Base-by-base conservation (phyloP, 768 basidiomycete species). In the Xanthoconium stramineum region DNA sequence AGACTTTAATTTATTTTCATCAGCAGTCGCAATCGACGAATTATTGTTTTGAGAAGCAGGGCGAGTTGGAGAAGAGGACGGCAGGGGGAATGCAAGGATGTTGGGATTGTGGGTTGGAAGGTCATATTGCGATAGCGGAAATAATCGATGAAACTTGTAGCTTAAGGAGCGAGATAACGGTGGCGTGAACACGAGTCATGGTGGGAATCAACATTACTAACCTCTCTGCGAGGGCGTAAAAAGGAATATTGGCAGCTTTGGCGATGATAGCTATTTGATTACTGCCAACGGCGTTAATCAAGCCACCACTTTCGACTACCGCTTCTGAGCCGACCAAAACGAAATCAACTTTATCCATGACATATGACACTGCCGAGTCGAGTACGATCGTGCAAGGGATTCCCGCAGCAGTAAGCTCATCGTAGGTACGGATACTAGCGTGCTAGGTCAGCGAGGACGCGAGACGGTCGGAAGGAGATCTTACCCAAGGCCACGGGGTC, bases 201-300 rank as follows among this genome's bases (percentile, higher is more conserved):
- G 51, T 55, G 61, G 57, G 54, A 61, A 57, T 47, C 69, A 65
- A 39, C n/a, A 56, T 61, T 44, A 65, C 69, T 47, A 57, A 88
- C 89, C 91, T 94, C 76, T 95, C 94, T 30, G 94, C 93, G 36
- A 94, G 80, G 49, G 92, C 95, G 74, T 98, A 98, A 71, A 98
- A 94, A 5, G 97, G 96, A 71, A 96, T 97, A 66, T 92, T 91
- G 54, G 89, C 83, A 38, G 92, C 89, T 71, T 93, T 92, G 51
- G 97, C 96, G 53, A 98, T 91, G 67, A 97, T 89, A 5, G 97
- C 96, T 63, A 98, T 94, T 74, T 97, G 94, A 72, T 92, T 94
- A 65, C 94, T 94, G 40, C 96, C 96, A 37, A 98, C 89, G 50
- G 89, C 91, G 68, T 94, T 94, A 63, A 95, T 84, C 57, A 93